Evolutionary conservation across 768 basidiomycete genomes (phyloP), one percentile per base, ranked within the genome.

Genomic region (Lactarius evosmus): DNA sequence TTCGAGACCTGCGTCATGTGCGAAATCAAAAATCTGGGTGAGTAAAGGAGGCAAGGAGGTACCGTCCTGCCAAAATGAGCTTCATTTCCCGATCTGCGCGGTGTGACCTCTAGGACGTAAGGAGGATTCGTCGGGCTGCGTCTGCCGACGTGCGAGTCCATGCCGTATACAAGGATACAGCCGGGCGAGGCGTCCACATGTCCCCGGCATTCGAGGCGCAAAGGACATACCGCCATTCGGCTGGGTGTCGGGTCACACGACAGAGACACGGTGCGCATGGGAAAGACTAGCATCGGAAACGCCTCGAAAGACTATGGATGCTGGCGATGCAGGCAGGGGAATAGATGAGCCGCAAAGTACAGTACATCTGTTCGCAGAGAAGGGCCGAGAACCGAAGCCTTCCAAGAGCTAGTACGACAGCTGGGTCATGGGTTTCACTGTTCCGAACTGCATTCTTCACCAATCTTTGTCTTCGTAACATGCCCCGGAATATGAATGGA

Each of bases 311-410:
- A 71, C 66, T 29, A 63, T 63, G 32, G 70, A 70, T 56, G 70
- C 69, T 17, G 70, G 63, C 52, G 72, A 70, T 33, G 63, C 67
- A 27, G 70, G 71, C 7, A 61, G 60, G 27, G 74, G 69, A 11
- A 74, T 63, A 71, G 66, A 19, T 59, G 67, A 2, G 68, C 68
- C 0, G 69, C 65, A 1, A 49, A 72, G 65, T 8, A 71, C 58
- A 36, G 69, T 58, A 30, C 66, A 58, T 54, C 62, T 50, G 58
- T 71, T 40, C 41, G 12, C 22, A 22, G 12, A 5, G n/a, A 66
- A 49, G 14, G 52, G 67, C 70, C 3, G 69, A 70, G 66, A 74
- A 74, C 44, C 71, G 70, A 52, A 75, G 17, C 71, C 54, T 62
- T 74, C 17, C n/a, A 17, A 53, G 58, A 63, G 44, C 1, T 60